Conservation (phyloP, 345 rosid species). For the Pistacia atlantica region DNA sequence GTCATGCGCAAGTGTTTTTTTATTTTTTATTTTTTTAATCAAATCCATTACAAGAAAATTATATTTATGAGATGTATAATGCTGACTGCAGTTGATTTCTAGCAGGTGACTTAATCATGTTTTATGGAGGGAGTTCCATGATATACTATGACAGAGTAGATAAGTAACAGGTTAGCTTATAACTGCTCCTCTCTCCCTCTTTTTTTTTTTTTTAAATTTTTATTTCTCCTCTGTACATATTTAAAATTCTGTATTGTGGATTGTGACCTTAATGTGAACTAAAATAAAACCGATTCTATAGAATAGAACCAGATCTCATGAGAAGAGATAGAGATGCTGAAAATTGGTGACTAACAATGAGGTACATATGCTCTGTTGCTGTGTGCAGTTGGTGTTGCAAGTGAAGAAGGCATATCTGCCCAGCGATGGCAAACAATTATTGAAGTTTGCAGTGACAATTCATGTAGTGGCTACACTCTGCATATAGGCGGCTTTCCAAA, state of each 20-base stretch:
- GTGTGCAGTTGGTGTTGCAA: not conserved
- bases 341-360: not conserved
- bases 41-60: not conserved
- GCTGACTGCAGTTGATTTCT: not conserved
- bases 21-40: not conserved
- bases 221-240: not conserved
- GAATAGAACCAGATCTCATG: no score
- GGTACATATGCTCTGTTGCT: not conserved
- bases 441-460: not conserved
- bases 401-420: not conserved
- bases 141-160: not conserved
- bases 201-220: not conserved
- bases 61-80: conserved; percentile 3
- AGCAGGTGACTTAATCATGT: not conserved
- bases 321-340: not conserved
- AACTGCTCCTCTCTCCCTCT: not conserved
- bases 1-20: not conserved
- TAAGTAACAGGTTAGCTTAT: not conserved
- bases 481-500: not conserved
- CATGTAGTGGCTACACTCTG: not conserved
- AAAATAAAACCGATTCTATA: no score
- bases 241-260: not conserved
- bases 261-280: not conserved
- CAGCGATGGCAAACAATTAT: not conserved
- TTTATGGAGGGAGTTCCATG: not conserved